Percentiles rank a stretch among this genome's conserved stretches.
These are phyloP conservation scores for Eucalyptus fibrosa DNA, from an alignment of 345 rosid species.

Conservation along the genomic window DNA sequence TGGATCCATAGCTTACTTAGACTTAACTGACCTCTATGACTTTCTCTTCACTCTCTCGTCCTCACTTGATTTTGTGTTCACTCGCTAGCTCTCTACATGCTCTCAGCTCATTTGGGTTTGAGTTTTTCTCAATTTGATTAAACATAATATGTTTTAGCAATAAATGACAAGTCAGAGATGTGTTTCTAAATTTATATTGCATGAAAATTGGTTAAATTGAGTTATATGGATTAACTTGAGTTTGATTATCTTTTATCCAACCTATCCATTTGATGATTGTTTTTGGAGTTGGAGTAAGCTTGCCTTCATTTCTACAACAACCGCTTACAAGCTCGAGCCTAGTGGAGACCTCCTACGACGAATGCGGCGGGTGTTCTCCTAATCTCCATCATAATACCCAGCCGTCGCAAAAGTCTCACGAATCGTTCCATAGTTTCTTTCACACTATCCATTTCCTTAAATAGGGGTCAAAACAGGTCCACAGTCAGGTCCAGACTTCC, in stretches of 20 bases:
- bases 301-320: not conserved
- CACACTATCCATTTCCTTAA: not conserved
- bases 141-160: too few relatives aligned
- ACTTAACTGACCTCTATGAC: too few relatives aligned
- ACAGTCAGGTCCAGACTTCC: not conserved
- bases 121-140: not conserved
- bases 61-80: too few relatives aligned
- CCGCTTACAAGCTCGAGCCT: not conserved
- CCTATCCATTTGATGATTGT: too few relatives aligned
- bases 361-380: not conserved
- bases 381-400: not conserved
- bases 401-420: not conserved
- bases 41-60: too few relatives aligned
- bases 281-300: not conserved
- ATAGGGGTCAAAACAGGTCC: not conserved
- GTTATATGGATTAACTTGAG: accelerated
- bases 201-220: not conserved
- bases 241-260: accelerated
- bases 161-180: not conserved
- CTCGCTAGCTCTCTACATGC: not conserved
- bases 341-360: not conserved
- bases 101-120: not conserved
- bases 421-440: not conserved
- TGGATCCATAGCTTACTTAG: too few relatives aligned
- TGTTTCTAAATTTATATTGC: too few relatives aligned